These are phyloP conservation scores for Volvox carteri DNA, from an alignment of 163 green algal species.

Conservation along the genomic window DNA sequence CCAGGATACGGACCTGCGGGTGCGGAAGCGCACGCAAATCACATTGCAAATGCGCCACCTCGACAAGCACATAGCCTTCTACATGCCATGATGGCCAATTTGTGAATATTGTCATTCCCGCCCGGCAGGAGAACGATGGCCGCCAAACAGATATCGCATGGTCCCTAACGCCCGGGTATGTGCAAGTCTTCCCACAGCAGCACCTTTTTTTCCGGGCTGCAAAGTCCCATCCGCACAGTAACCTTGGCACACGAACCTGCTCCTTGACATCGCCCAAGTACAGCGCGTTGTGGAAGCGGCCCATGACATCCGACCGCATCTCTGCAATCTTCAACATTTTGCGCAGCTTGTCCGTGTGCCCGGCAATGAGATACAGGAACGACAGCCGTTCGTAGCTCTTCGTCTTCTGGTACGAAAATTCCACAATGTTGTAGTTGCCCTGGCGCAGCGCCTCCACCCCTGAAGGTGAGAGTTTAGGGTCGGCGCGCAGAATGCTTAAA, in stretches of 20 bases:
- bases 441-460: slow-evolving; percentile 95
- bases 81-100: too few relatives aligned
- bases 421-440: slow-evolving; percentile 98
- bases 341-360: slow-evolving; percentile 91
- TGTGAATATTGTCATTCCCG: too few relatives aligned
- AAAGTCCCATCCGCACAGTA: too few relatives aligned
- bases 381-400: slow-evolving; percentile 98
- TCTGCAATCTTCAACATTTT: slow-evolving; percentile 99
- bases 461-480: too few relatives aligned
- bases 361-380: slow-evolving; percentile 99
- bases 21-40: background rate
- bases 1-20: slow-evolving; percentile 84
- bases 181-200: too few relatives aligned
- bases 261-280: slow-evolving; percentile 96
- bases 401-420: slow-evolving; percentile 99
- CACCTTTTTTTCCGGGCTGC: too few relatives aligned
- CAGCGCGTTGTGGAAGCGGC: slow-evolving; percentile 96
- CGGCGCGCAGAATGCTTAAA: too few relatives aligned
- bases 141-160: too few relatives aligned
- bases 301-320: slow-evolving; percentile 96
- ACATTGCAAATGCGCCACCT: background rate
- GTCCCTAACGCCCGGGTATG: too few relatives aligned
- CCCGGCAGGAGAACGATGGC: too few relatives aligned
- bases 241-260: slow-evolving; percentile 74
- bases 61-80: too few relatives aligned